Conservation (phyloP, 257 asterid genomes). For the Cruciata laevipes region DNA sequence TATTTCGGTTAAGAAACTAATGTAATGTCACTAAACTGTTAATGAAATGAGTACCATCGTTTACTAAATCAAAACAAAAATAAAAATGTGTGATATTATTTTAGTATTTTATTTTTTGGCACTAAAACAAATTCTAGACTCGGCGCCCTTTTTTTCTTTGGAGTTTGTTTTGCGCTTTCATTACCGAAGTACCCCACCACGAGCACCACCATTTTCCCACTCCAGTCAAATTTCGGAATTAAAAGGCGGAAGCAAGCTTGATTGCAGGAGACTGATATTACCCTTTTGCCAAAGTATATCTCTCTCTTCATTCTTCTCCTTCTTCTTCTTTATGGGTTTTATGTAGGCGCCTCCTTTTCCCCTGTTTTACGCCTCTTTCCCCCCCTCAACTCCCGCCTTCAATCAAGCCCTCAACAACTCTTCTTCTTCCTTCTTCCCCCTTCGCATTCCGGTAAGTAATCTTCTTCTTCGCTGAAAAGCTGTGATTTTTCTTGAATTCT, state of each 20-base stretch:
- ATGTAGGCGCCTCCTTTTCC: slow-evolving; percentile 9
- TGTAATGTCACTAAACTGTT: no score
- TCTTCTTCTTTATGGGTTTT: slow-evolving; percentile 2
- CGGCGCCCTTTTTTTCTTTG: neutral
- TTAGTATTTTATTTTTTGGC: no score
- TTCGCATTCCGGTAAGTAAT: slow-evolving; percentile 18
- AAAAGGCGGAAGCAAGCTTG: slow-evolving; percentile 8
- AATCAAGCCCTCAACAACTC: slow-evolving; percentile 28
- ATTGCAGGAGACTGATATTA: neutral
- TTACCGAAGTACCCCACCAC: slow-evolving; percentile 13
- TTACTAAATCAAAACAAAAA: no score
- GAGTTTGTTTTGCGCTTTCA: slow-evolving; percentile 5
- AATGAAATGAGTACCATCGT: no score
- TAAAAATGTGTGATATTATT: no score
- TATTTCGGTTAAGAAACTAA: no score
- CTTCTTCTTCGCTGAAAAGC: slow-evolving; percentile 12
- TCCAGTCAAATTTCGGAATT: neutral
- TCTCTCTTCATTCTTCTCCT: neutral
- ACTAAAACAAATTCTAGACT: neutral
- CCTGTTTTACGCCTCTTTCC: slow-evolving; percentile 4
- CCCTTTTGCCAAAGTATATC: neutral
- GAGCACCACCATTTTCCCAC: neutral
- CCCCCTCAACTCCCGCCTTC: slow-evolving; percentile 35
- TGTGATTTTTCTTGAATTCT: slow-evolving; percentile 16
- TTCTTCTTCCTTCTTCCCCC: neutral